Evolutionary conservation across 2,329 filamentous ascomycete species (phyloP), one percentile per base, ranked within the genome.

Genomic region (Drechslera avenae): DNA sequence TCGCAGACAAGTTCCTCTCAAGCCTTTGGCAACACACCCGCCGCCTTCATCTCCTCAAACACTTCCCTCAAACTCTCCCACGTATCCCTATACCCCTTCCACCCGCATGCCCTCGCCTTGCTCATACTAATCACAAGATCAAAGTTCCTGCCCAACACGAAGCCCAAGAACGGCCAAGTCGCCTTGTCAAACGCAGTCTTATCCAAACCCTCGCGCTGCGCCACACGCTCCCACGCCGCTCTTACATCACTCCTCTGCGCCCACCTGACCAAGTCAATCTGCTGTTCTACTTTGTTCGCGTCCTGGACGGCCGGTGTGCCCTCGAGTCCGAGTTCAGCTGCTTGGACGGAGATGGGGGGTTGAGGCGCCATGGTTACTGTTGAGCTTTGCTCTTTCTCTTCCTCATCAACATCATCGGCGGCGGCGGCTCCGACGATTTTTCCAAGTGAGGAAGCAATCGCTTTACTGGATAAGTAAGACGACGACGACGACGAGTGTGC

Each of bases 21-120:
- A 23, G 47, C 36, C 26, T 48, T 39, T 26, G 58, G 60, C 30
- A 65, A 18, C 10, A 61, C 45, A 26, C 57, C 46, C 36, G 57
- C 21, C 58, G 76, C 34, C 63, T 75, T 41, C 63, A 76, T 52
- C 39, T 66, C 57, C 9, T 65, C 59, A 50, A 77, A 76, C 2
- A 69, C 71, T 10, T 66, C 62, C 19, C 67, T 63, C 28, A 78
- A 62, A 10, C 67, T 68, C 13, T 75, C 73, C 66, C 73, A 78
- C 1, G 71, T 56, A 46, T 66, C 60, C 5, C 35, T 51, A 45
- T 67, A 77, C 0, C 75, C 77, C 1, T 64, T 74, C 73, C 74
- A 81, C 0, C 79, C 78, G 18, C 71, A 60, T 52, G 72, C 73
- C 44, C 78, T 68, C 4, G 78, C 78, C 62, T 80, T 80, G 40